Base-by-base conservation (phyloP, 306 rosid species). In the Datisca glomerata region DNA sequence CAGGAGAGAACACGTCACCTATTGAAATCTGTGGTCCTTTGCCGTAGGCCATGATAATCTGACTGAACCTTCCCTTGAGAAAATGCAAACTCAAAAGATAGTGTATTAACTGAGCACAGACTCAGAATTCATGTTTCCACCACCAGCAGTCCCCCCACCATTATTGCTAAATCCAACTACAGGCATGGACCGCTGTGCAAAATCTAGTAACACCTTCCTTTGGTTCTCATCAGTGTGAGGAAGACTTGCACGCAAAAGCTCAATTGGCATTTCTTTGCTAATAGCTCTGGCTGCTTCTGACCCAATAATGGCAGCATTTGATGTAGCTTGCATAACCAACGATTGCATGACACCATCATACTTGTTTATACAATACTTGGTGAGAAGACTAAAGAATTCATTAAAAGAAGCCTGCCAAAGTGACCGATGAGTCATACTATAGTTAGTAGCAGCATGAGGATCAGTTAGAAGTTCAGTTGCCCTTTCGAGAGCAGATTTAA, bases 381-480 rank as follows among this genome's bases (percentile, higher is more conserved):
- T 66, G 35, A 91, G 75, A 71, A 80, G 80, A 13, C 60, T 69
- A 36, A 91, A 91, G 57, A 91, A 91, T 21, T 75, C 76, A 56
- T 85, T 64, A 29, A 91, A 91, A 44, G 99, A 85, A 32, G 94
- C 99, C 67, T 91, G 99, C 99, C 99, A 91, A 19, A 78, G 86
- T 18, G 73, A 57, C 25, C 92, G 85, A 59, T 77, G 74, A 21
- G 65, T 51, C 39, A 78, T 65, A 56, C 71, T 75, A 34, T 63
- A 80, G 72, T 71, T 78, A 70, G 70, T 66, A 29, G 85, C 87
- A 64, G 82, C 85, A 53, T 60, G 79, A 55, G 76, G 87, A 57
- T 81, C 80, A 3, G 85, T 91, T 47, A 91, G 61, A 49, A 85
- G 75, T 36, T 73, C 87, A n/a, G 99, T 84, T 12, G 96, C 96